Conservation (phyloP, 2,329 filamentous ascomycete species). For the Talaromyces sp. region DNA sequence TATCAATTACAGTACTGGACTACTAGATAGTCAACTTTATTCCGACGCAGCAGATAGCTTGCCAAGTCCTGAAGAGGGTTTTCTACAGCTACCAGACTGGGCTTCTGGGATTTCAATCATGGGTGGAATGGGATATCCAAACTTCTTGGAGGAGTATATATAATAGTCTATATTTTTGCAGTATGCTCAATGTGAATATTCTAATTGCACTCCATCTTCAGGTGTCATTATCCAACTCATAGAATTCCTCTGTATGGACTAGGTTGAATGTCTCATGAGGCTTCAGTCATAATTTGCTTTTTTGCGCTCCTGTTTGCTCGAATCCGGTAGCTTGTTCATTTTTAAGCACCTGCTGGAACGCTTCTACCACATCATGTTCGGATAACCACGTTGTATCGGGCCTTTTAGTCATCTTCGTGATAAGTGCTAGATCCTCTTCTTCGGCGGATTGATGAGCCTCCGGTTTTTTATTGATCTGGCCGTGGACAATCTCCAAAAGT, state of each 20-base stretch:
- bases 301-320: not conserved
- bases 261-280: not conserved
- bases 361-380: slow-evolving; percentile 46
- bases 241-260: not conserved
- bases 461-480: slow-evolving; percentile 21
- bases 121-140: slow-evolving; percentile 13
- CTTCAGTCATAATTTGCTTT: not conserved
- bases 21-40: not conserved
- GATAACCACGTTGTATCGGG: slow-evolving; percentile 45
- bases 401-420: slow-evolving; percentile 35
- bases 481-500: slow-evolving; percentile 37
- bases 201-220: not conserved
- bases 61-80: not conserved
- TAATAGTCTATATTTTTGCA: not conserved
- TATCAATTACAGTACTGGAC: no score
- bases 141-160: slow-evolving; percentile 2
- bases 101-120: slow-evolving; percentile 12
- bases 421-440: slow-evolving; percentile 40
- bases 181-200: not conserved
- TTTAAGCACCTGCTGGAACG: slow-evolving; percentile 28
- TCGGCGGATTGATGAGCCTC: slow-evolving; percentile 19
- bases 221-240: not conserved
- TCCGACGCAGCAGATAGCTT: slow-evolving; percentile 3
- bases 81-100: slow-evolving; percentile 7
- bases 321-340: not conserved